Conservation (phyloP, 768 basidiomycete species). For the Tephrocybe rancida region DNA sequence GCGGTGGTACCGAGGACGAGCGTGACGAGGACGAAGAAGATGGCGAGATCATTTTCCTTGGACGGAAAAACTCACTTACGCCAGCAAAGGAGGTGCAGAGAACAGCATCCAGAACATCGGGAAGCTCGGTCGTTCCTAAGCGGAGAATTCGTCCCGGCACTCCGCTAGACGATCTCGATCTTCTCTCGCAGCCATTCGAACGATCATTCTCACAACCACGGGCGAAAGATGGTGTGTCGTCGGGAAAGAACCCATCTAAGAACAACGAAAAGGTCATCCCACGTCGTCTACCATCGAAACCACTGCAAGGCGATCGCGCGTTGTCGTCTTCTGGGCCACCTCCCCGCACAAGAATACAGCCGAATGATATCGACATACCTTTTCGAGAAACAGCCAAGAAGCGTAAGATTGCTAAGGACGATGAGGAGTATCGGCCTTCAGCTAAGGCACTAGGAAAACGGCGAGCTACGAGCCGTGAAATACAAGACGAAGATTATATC, state of each 20-base stretch:
- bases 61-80: background rate
- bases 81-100: background rate
- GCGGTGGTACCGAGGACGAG: background rate
- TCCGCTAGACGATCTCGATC: background rate
- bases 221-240: no score
- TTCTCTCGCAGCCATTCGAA: background rate
- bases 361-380: background rate
- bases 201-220: background rate
- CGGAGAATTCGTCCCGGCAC: background rate
- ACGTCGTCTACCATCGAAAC: background rate
- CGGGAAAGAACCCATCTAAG: no score
- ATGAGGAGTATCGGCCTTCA: conserved; percentile 19
- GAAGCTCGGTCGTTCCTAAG: background rate
- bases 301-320: background rate
- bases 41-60: conserved; percentile 7
- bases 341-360: background rate
- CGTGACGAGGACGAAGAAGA: conserved; percentile 3
- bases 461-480: conserved; percentile 19
- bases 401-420: background rate
- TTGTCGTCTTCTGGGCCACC: no score
- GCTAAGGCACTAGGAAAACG: conserved; percentile 36
- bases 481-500: background rate
- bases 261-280: background rate
- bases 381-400: background rate
- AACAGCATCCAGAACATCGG: background rate